Conservation (phyloP, 371 early-diverging fungal genomes). For the Coemansia sp. region DNA sequence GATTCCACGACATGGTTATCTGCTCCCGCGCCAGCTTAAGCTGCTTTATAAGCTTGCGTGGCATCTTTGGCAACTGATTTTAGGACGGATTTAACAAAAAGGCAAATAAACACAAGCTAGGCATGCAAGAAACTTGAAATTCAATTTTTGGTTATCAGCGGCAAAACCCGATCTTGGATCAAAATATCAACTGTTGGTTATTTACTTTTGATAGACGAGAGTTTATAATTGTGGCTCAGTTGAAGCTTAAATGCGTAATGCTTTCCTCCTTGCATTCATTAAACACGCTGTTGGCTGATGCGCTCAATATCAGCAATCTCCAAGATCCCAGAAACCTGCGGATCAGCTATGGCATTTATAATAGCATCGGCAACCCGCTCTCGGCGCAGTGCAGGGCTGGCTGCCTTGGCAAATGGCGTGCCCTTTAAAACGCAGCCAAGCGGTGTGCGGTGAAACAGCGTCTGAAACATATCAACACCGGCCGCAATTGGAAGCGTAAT, state of each 20-base stretch:
- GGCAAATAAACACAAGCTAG: conserved; percentile 1
- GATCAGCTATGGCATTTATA: conserved; percentile 49
- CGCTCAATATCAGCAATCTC: conserved; percentile 37
- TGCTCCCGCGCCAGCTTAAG: conserved; percentile 63
- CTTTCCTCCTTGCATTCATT: background rate
- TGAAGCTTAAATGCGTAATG: background rate
- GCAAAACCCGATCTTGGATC: no score
- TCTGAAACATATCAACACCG: conserved; percentile 55
- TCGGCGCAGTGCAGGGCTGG: conserved; percentile 61
- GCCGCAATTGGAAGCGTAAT: conserved; percentile 63
- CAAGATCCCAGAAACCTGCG: conserved; percentile 33
- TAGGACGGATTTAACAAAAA: conserved; percentile 2
- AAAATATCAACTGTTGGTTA: no score
- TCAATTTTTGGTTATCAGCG: background rate
- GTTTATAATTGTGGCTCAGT: background rate
- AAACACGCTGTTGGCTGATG: background rate
- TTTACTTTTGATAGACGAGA: background rate
- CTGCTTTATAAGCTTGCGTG: conserved; percentile 32
- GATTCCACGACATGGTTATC: conserved; percentile 93
- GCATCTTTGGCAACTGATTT: conserved; percentile 16
- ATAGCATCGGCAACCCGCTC: conserved; percentile 65
- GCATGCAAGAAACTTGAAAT: no score
- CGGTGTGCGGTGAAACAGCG: conserved; percentile 41
- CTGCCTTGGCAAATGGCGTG: conserved; percentile 61
- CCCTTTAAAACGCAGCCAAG: conserved; percentile 55